phyloP scores from a whole-genome alignment of 139 green algal species.

The Chlorella sp. region DNA sequence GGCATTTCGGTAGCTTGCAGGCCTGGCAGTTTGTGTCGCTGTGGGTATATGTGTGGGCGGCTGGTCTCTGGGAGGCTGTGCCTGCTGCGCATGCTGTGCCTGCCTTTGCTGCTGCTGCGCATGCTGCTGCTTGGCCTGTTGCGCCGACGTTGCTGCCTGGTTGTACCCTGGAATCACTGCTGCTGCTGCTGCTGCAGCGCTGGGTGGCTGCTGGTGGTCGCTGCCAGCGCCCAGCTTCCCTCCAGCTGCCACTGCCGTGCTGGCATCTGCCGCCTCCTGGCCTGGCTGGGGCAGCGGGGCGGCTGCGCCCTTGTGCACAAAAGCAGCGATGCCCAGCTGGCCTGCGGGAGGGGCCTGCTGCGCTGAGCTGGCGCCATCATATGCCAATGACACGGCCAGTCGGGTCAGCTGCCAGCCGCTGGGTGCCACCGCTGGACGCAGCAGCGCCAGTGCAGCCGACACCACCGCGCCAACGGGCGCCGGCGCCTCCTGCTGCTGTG shows the following conservation, averaged over 20 bases:
- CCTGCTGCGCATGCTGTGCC: not conserved
- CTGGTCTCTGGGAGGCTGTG: not conserved
- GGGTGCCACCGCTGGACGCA: slow-evolving; percentile 1
- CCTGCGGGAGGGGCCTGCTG: not conserved
- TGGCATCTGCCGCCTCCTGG: too few species aligned
- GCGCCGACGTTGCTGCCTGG: not conserved
- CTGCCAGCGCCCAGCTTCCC: not conserved
- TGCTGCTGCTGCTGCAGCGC: not conserved
- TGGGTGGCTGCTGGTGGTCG: not conserved
- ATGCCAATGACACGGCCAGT: not conserved
- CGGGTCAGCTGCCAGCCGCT: slow-evolving; percentile 23
- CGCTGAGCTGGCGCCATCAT: not conserved
- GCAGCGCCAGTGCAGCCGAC: not conserved
- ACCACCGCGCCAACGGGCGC: not conserved
- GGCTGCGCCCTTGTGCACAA: not conserved
- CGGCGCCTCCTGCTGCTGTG: not conserved
- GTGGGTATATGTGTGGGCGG: not conserved
- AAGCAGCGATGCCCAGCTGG: slow-evolving; percentile 9
- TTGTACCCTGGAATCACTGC: not conserved
- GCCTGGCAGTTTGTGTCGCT: not conserved
- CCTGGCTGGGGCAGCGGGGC: too few species aligned
- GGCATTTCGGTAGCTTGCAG: slow-evolving; percentile 25
- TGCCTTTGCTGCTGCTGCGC: not conserved
- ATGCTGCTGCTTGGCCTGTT: not conserved
- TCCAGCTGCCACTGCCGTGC: not conserved